Base-by-base conservation (phyloP, 2,329 filamentous ascomycete species). In the Penicillium sp. region DNA sequence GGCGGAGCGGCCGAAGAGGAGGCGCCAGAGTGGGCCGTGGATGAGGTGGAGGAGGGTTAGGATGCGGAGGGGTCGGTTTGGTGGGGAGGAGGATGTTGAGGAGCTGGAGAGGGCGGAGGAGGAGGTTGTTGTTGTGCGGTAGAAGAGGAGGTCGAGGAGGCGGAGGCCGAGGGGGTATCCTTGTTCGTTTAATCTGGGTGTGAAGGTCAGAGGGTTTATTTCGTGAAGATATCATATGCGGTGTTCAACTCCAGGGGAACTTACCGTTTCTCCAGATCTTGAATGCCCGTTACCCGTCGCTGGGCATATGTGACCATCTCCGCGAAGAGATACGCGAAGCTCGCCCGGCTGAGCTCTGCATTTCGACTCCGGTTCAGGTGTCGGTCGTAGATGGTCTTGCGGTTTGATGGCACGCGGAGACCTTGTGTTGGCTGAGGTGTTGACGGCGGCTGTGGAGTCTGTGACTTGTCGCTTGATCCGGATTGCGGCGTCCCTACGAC, bases 301-400 rank as follows among this genome's bases (percentile, higher is more conserved):
- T 98, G 95, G 69, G 95, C 94, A 79, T 98, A 98, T 72, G 88
- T 89, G 54, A 99, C 93, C 91, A 98, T 97, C 82, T 97, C 94
- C 63, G 90, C 89, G 76, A 99, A 98, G 62, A 99, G 84, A 78
- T 96, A 98, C 45, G 95, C 94, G 80, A 99, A 98, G 79, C 92
- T 93, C 12, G 95, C 88, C 75, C 96, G 91, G 78, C 93, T 97
- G 68, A 96, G 87, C 83, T 98, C 94, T 61, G 91, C 87, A 71
- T 91, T 92, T 77, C 92, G 91, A 71, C 89, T 90, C 67, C 95
- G 91, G 80, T 97, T 97, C 64, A 98, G 84, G 65, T 96, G 93
- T 59, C 95, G 88, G 83, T 97, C 93, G 83, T 98, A 99, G 82
- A 99, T 98, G 67, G 93, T 97, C 82, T 98, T 98, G 82, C 93